Evolutionary conservation across 192 early-diverging fungal genomes (phyloP).

Genomic region (Dissophora globulifera): DNA sequence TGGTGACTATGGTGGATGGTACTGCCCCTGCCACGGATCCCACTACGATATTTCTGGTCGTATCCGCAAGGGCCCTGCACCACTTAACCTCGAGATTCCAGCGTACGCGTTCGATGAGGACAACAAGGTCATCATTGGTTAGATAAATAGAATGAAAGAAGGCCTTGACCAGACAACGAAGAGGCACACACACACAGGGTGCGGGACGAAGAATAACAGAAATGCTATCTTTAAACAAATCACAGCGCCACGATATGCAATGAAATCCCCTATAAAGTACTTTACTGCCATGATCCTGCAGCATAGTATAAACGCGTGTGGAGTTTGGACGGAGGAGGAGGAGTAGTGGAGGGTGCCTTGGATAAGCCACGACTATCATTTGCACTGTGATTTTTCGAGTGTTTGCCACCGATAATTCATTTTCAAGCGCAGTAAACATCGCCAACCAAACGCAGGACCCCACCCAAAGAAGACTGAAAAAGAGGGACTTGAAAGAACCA

Average conservation of each 20-base stretch:
- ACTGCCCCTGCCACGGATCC: slow-evolving; percentile 99
- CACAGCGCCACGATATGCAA: too few species aligned
- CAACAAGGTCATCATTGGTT: slow-evolving; percentile 89
- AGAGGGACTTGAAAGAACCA: not conserved
- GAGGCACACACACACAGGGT: not conserved
- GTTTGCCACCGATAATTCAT: slow-evolving; percentile 32
- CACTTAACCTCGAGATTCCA: slow-evolving; percentile 98
- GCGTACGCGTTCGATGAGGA: slow-evolving; percentile 71
- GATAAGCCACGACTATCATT: too few species aligned
- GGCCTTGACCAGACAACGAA: not conserved
- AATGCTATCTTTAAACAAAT: too few species aligned
- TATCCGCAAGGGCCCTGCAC: slow-evolving; percentile 98
- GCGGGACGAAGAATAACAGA: slow-evolving; percentile 6
- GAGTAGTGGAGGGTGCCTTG: too few species aligned
- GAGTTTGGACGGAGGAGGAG: too few species aligned
- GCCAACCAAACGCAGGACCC: too few species aligned
- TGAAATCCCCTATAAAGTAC: too few species aligned
- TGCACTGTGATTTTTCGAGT: too few species aligned
- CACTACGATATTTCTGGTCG: slow-evolving; percentile 99
- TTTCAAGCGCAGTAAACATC: too few species aligned
- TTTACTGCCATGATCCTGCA: too few species aligned
- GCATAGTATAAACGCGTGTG: too few species aligned
- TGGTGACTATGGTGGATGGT: slow-evolving; percentile 99
- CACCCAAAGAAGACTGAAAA: too few species aligned
- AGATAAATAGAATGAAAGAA: slow-evolving; percentile 56